Evolutionary conservation across 345 rosid genomes (phyloP), one percentile per base, ranked within the genome.

Genomic region (Rhodamnia rubescens): DNA sequence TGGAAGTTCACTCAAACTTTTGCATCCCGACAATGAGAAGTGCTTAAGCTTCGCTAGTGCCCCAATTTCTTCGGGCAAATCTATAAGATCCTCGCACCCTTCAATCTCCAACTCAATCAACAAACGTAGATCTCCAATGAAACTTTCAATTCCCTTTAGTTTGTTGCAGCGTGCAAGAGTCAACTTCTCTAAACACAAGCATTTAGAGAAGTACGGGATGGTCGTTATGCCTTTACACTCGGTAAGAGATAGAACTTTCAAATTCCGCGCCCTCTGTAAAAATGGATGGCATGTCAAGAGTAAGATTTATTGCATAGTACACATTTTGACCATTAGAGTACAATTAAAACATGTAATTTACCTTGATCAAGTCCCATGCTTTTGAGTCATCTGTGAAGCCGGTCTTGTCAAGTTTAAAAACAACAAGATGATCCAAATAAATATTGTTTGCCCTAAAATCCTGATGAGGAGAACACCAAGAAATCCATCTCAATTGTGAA

Each of bases 51-150:
- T 58, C 8, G n/a, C 69, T n/a, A 58, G 32, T 11, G 32, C 18
- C 32, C 69, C 32, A 13, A 58, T 7, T 58, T 58, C 69, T 58
- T 58, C 0, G 12, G 8, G 69, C 1, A 58, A 58, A n/a, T 58
- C 8, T 11, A 1, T n/a, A 58, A 58, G 1, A 2, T 1, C 0
- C 0, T 0, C 0, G 32, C 16, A 58, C 8, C 4, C 0, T 2
- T 58, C 16, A 6, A 58, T 58, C 4, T 58, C 0, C 13, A 58
- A 2, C 16, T 58, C 16, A n/a, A 58, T n/a, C 16, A 58, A n/a
- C 0, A 8, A 26, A 0, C 1, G 1, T 5, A 58, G 16, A 58
- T 2, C 0, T n/a, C 64, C 16, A 26, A 58, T 58, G 16, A n/a
- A 58, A 4, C 3, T 2, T n/a, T 11, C 64, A 58, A 58, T 58